Evolutionary conservation across 2,329 filamentous ascomycete genomes (phyloP), one percentile per base, ranked within the genome.

Genomic region (Alternaria longipes): DNA sequence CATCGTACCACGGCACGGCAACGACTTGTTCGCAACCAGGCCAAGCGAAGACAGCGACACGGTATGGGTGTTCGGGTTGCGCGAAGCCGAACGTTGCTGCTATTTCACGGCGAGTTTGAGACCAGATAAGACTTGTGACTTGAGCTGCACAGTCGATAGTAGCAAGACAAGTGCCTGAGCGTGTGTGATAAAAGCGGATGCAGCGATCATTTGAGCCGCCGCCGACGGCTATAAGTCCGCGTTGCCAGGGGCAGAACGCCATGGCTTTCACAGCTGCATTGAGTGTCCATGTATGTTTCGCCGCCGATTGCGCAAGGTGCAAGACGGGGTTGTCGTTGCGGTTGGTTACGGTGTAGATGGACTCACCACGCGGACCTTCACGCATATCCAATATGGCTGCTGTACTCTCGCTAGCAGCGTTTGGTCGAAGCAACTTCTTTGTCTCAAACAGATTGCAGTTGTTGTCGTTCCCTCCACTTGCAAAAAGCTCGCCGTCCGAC

Each of bases 1-100:
- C 89, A 34, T 89, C 87, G 51, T 88, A 89, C 94, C 89, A 98
- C 0, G 93, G 91, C 58, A 98, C 91, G 16, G 91, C 90, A 11
- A 92, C 91, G 1, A 97, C 87, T 74, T 95, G 92, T 66, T 88
- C 87, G 79, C 95, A 98, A 56, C 91, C 90, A 0, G 95, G 95
- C 95, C 95, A 98, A 46, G 91, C 90, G 79, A 97, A 99, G 8
- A 98, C 90, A 2, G 93, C 95, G 66, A 99, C 92, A 20, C 95
- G 89, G 70, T 91, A 92, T 0, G 91, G 88, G 73, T 99, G 95
- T 42, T 97, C 92, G 1, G 94, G 93, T 68, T 97, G 90, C 4
- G 94, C 89, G 74, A 96, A 98, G 5, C 95, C 94, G 79, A 99
- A 97, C 0, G 94, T 97, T 1, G 93, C 95, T 1, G 88, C 92